Conservation (phyloP, 257 asterid species). For the Salvia rosmarinus region DNA sequence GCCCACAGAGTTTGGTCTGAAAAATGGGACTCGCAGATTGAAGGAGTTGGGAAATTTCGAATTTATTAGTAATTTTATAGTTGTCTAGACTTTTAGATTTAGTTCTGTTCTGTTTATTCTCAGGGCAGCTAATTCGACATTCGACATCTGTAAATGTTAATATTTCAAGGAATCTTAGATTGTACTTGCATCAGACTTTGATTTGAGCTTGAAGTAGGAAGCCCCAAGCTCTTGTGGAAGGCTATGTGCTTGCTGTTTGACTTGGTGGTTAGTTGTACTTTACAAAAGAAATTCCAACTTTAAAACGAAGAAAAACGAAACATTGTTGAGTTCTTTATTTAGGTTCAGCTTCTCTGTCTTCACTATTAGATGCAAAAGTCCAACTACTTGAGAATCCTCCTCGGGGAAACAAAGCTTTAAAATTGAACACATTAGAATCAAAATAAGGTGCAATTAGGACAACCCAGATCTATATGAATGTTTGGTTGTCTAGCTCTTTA, state of each 20-base stretch:
- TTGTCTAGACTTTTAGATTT: not conserved
- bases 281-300: not conserved
- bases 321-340: not conserved
- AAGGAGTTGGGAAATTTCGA: not conserved
- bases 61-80: not conserved
- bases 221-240: not conserved
- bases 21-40: constrained; percentile 1
- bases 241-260: not conserved
- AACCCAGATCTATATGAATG: not conserved
- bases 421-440: not conserved
- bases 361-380: constrained; percentile 4
- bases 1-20: constrained; percentile 12
- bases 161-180: not conserved
- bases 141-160: not conserved
- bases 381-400: not conserved
- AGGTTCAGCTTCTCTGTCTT: not conserved
- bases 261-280: not conserved
- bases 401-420: not conserved
- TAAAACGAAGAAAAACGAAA: not conserved
- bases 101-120: constrained; percentile 14
- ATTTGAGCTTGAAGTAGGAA: constrained; percentile 13
- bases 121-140: not conserved
- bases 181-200: not conserved
- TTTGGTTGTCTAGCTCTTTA: constrained; percentile 3
- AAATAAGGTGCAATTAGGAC: constrained; percentile 10